Base-by-base conservation (phyloP, 768 basidiomycete genomes). In the Lenzites betulinus region DNA sequence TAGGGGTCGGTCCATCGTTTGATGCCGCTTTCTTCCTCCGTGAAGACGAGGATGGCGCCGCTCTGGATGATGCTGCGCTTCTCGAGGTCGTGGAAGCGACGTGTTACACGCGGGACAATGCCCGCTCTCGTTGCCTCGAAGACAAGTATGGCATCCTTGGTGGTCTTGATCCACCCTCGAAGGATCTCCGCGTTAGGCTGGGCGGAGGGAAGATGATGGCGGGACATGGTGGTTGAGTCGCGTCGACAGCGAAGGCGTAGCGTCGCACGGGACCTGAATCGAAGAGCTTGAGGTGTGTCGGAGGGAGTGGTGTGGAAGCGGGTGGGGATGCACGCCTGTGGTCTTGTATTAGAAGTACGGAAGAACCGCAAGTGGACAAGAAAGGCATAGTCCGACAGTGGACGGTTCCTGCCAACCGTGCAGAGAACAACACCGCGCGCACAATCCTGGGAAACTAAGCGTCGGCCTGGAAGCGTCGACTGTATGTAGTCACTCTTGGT, bases 1-100 rank as follows among this genome's bases (percentile, higher is more conserved):
- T 56, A 66, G 15, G 60, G 63, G 44, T 66, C 66, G 33, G 66
- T 66, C 66, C 66, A 66, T 22, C 66, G 59, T 43, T 64, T 64
- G 58, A 66, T 66, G 7, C 63, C 62, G 44, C 63, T 64, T 48
- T 66, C 66, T 51, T 66, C 66, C 43, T 66, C 66, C 23, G 66
- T 63, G 53, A 64, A 66, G 25, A 66, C 60, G 28, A 66, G 51
- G 47, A 66, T 63, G 8, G 66, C 56, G n/a, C 66, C 66, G 52
- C 62, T 64, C 41, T 56, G 41, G 48, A 64, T 59, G 51, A 66
- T 62, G 39, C 46, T 57, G 26, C 63, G 59, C 42, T 64, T 62
- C 54, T 66, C 66, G n/a, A 60, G 54, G 41, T 66, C 66, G 35
- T 64, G 62, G 51, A 66, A 66, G 7, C 66, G 59, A 12, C 66